Evolutionary conservation across 352 stramenopile genomes (phyloP).

Genomic region (Phytopythium sindhum): DNA sequence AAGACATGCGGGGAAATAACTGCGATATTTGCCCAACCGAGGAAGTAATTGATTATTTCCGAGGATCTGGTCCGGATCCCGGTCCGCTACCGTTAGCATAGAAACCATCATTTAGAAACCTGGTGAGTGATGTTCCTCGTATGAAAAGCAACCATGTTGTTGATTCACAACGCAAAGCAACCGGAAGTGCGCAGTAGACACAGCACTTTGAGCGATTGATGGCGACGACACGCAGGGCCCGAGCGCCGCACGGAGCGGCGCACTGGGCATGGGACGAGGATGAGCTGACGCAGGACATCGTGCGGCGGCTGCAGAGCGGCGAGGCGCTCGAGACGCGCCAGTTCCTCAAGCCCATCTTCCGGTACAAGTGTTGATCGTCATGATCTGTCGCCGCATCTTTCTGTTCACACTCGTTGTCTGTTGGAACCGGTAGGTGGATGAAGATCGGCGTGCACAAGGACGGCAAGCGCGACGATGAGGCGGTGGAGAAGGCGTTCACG

Average conservation of each 20-base stretch:
- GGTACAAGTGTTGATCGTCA: slow-evolving; percentile 10
- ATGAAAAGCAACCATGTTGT: no score
- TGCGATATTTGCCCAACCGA: no score
- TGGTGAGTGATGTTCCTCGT: no score
- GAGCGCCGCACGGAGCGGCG: neutral
- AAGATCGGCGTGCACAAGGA: slow-evolving; percentile 62
- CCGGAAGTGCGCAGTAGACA: no score
- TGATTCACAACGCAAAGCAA: no score
- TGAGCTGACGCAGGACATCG: slow-evolving; percentile 31
- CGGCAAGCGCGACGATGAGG: slow-evolving; percentile 42
- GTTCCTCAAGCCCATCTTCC: slow-evolving; percentile 68
- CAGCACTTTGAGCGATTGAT: neutral
- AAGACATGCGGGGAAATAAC: no score
- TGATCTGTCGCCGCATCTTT: neutral
- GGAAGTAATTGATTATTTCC: no score
- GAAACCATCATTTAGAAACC: no score
- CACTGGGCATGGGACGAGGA: slow-evolving; percentile 36
- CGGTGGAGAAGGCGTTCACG: slow-evolving; percentile 60
- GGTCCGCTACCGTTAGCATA: no score
- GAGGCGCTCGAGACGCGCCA: slow-evolving; percentile 48
- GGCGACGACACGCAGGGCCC: neutral
- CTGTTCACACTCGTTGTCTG: neutral
- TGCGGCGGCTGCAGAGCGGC: slow-evolving; percentile 27
- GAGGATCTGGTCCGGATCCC: no score
- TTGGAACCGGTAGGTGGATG: slow-evolving; percentile 35